Evolutionary conservation across 495 filamentous ascomycete genomes (phyloP).

Genomic region (Neurospora pannonica): DNA sequence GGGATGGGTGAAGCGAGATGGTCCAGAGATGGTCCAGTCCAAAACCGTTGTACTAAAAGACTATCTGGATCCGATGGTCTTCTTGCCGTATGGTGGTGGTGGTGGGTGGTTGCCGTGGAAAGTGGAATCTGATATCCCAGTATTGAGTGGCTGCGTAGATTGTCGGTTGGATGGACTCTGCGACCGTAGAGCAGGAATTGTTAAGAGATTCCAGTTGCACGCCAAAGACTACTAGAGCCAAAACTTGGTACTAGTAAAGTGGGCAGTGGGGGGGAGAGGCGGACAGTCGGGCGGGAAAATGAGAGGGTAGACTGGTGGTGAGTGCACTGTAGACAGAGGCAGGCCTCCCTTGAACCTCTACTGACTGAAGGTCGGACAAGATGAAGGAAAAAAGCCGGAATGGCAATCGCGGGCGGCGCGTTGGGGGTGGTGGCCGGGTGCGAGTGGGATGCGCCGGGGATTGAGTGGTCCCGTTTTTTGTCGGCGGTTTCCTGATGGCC

Average conservation of each 20-base stretch:
- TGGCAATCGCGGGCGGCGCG: slow-evolving; percentile 15
- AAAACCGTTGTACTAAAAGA: neutral
- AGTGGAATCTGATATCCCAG: neutral
- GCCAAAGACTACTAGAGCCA: neutral
- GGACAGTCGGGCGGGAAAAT: slow-evolving; percentile 13
- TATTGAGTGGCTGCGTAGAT: neutral
- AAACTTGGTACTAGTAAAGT: neutral
- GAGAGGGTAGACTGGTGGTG: slow-evolving; percentile 7
- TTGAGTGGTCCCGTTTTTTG: slow-evolving; percentile 33
- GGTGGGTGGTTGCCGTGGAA: neutral
- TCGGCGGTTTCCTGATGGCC: slow-evolving; percentile 36
- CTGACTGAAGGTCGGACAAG: neutral
- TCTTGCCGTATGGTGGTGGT: neutral
- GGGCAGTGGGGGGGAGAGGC: slow-evolving; percentile 4
- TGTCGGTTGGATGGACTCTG: neutral
- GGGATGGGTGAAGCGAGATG: neutral
- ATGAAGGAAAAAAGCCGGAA: slow-evolving; percentile 4
- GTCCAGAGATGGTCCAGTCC: neutral
- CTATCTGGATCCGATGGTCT: neutral
- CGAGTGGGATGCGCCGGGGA: slow-evolving; percentile 22
- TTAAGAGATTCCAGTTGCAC: neutral
- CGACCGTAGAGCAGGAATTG: neutral
- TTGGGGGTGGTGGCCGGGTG: slow-evolving; percentile 17
- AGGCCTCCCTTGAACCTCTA: neutral
- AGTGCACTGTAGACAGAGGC: slow-evolving; percentile 19